Conservation (phyloP, 2,329 filamentous ascomycete species). For the Aspergillus melleus region DNA sequence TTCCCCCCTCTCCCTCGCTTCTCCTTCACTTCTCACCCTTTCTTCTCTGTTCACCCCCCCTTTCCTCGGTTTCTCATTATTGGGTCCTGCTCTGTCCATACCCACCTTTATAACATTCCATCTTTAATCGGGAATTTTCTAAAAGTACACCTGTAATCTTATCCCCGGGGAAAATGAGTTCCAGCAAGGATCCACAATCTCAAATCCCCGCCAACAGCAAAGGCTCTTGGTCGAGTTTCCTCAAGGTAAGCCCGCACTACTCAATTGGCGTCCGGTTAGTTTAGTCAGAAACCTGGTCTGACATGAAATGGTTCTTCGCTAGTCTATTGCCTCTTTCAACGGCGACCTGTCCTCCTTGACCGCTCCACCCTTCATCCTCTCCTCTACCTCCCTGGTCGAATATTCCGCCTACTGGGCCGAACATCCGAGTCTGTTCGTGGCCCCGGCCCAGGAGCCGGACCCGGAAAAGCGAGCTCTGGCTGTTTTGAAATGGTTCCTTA, state of each 20-base stretch:
- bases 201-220: conserved; percentile 44
- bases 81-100: background rate
- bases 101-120: background rate
- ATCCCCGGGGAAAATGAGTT: conserved; percentile 24
- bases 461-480: conserved; percentile 78
- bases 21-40: background rate
- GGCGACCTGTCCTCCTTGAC: conserved; percentile 79
- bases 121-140: conserved; percentile 2
- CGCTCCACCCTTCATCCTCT: conserved; percentile 79
- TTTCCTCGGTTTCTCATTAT: background rate
- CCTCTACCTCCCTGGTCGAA: conserved; percentile 74
- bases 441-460: conserved; percentile 76
- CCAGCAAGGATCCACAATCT: conserved; percentile 41
- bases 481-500: conserved; percentile 96
- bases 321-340: conserved; percentile 77
- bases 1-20: background rate
- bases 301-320: background rate
- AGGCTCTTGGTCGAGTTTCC: conserved; percentile 49
- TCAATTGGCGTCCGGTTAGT: background rate
- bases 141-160: conserved; percentile 1
- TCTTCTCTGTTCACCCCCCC: background rate
- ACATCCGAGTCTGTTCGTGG: conserved; percentile 74
- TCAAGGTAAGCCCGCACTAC: conserved; percentile 38
- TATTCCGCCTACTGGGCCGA: conserved; percentile 83
- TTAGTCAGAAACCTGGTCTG: background rate